phyloP scores from a whole-genome alignment of 2,329 filamentous ascomycete genomes.

The Lecanoromycetidae sp. region DNA sequence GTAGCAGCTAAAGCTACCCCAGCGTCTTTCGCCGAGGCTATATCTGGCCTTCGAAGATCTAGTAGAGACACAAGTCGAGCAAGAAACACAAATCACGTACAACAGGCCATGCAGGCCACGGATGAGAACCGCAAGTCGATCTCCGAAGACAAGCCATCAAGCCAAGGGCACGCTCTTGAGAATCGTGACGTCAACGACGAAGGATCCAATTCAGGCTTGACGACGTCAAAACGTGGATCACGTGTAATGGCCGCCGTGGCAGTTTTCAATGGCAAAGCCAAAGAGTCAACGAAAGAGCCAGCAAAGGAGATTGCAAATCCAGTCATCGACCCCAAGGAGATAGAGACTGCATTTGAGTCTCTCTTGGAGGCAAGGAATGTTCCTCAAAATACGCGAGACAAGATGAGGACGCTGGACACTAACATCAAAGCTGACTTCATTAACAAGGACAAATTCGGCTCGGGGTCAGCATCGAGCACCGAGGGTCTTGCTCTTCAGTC shows the following conservation, averaged over 20 bases:
- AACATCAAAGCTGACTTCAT: constrained; percentile 95
- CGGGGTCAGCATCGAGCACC: constrained; percentile 38
- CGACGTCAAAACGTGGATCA: constrained; percentile 36
- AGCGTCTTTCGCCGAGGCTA: constrained; percentile 29
- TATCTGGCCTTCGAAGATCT: constrained; percentile 21
- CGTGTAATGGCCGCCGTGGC: constrained; percentile 55
- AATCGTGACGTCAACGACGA: constrained; percentile 27
- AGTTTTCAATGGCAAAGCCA: constrained; percentile 44
- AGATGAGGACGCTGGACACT: constrained; percentile 80
- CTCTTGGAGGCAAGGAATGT: constrained; percentile 76
- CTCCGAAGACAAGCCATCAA: background rate
- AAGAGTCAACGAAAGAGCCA: constrained; percentile 21
- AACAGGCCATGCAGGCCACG: background rate
- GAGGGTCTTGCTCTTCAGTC: constrained; percentile 26
- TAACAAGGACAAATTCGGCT: constrained; percentile 70
- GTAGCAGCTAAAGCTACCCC: constrained; percentile 32
- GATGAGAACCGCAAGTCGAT: background rate
- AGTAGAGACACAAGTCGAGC: background rate
- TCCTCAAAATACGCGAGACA: constrained; percentile 82
- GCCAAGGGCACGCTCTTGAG: constrained; percentile 16
- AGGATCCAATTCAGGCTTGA: constrained; percentile 23
- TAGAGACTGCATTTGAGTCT: constrained; percentile 51
- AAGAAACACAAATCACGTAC: background rate
- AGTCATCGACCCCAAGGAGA: constrained; percentile 38
- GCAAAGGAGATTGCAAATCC: constrained; percentile 34